Evolutionary conservation across 2,329 filamentous ascomycete species (phyloP), one percentile per base, ranked within the genome.

Genomic region (Coniella vitis): DNA sequence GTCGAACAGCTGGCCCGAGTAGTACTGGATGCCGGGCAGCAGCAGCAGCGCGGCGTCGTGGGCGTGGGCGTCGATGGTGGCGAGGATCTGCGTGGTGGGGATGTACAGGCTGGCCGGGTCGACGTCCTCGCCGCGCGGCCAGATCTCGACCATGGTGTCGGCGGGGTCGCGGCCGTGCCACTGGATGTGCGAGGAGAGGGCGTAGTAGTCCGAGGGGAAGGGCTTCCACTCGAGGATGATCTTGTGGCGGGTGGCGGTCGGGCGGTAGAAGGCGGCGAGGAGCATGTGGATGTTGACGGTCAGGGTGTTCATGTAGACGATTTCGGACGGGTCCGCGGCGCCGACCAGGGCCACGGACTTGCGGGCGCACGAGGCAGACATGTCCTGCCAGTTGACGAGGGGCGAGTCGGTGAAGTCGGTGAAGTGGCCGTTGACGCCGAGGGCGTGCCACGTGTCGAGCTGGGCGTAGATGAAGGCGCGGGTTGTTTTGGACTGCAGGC

Each of bases 191-290:
- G 86, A 90, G 64, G 90, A 83, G 25, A 93, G 80, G 4, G 87
- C 87, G 63, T 90, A 95, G 65, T 88, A 84, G 61, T 95, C 90
- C 64, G 86, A 90, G 0, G 90, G 90, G 57, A 95, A 95, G 0
- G 90, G 88, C 61, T 90, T 90, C 66, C 86, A 87, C 65, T 95
- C 89, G n/a, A 91, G 74, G 45, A 94, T 85, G 54, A 95, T 85
- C 69, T 91, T 93, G 69, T 85, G 84, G 35, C 72, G 65, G 57
- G 66, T 66, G 68, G 74, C 61, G 0, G 75, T 84, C 0, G 88
- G 88, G 46, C 70, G 74, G 68, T 91, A 95, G 68, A 95, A 94
- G 66, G 84, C 87, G 7, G 86, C 83, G 83, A 95, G 82, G 60
- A 93, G 71, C 14, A 94, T 66, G 64, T 95, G 88, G 52, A 95